A percentile compares a stretch with the other conserved stretches of the same genome.
phyloP scores from a whole-genome alignment of 169 alveolate species.

The Hammondia hammondi region DNA sequence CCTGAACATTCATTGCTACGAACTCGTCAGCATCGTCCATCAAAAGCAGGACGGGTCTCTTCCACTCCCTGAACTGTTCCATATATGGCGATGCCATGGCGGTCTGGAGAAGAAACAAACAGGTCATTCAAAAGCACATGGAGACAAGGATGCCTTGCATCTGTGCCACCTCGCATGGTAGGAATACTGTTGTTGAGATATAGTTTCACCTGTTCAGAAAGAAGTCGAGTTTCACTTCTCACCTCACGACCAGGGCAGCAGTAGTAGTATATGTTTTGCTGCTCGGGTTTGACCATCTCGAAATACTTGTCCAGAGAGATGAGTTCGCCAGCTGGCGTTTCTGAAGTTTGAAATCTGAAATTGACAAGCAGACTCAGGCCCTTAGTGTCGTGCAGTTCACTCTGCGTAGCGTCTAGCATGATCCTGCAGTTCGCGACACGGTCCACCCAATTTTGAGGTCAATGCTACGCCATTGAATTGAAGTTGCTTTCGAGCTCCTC shows the following conservation, averaged over 20 bases:
- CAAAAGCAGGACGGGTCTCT: conserved; percentile 85
- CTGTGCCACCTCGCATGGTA: not conserved
- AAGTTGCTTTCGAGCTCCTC: not conserved
- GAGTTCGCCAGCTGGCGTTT: conserved; percentile 67
- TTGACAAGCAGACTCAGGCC: not conserved
- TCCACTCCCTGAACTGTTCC: conserved; percentile 82
- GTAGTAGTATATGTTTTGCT: conserved; percentile 87
- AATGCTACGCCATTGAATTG: not conserved
- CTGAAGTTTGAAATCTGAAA: conserved; percentile 36
- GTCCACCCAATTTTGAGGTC: not conserved
- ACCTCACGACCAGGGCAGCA: conserved; percentile 80
- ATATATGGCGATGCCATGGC: conserved; percentile 91
- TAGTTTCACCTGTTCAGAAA: not conserved
- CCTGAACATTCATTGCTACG: conserved; percentile 84
- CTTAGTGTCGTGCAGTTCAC: too few species aligned
- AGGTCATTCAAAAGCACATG: not conserved
- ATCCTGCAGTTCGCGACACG: not conserved
- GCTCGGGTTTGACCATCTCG: conserved; percentile 80
- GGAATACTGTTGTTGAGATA: not conserved
- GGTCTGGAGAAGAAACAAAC: conserved; percentile 62
- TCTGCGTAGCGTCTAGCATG: too few species aligned
- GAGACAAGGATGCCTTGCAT: not conserved
- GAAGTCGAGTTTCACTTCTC: not conserved
- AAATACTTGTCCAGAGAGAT: conserved; percentile 80
- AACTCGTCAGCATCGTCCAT: conserved; percentile 91